phyloP scores from a whole-genome alignment of 2,329 filamentous ascomycete genomes.

The Aspergillus chevalieri region DNA sequence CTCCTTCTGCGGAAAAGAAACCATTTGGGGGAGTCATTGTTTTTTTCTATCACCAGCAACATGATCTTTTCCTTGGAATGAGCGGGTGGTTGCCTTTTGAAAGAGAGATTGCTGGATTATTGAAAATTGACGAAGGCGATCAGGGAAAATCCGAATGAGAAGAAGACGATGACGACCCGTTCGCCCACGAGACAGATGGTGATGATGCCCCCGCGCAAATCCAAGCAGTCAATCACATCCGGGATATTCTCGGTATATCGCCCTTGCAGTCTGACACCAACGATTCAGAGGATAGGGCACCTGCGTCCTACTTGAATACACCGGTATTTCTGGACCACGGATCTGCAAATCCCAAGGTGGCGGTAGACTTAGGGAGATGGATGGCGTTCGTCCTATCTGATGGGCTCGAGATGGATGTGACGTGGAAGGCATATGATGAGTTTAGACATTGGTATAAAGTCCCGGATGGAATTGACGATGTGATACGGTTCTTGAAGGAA shows the following conservation, averaged over 20 bases:
- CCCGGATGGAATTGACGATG: conserved; percentile 45
- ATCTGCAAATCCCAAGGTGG: conserved; percentile 34
- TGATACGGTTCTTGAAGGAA: conserved; percentile 28
- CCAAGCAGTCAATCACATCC: conserved; percentile 24
- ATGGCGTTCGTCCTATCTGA: conserved; percentile 11
- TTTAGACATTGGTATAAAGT: conserved; percentile 47
- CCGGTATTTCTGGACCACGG: conserved; percentile 15
- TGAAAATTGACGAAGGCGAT: conserved; percentile 15
- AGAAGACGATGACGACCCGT: conserved; percentile 19
- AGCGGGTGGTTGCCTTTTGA: conserved; percentile 43
- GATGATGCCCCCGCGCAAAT: conserved; percentile 11
- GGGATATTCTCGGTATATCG: conserved; percentile 27
- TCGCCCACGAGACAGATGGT: conserved; percentile 5
- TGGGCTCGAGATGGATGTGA: conserved; percentile 13
- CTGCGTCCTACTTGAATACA: conserved; percentile 1
- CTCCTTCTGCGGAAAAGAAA: conserved; percentile 1
- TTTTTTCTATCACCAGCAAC: too few relatives aligned
- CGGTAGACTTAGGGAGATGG: conserved; percentile 17
- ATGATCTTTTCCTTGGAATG: too few relatives aligned
- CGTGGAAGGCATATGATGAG: conserved; percentile 36
- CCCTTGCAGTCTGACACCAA: neutral
- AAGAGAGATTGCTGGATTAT: conserved; percentile 3
- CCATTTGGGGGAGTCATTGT: conserved; percentile 40
- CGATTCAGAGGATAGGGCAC: conserved; percentile 1
- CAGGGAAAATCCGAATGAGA: conserved; percentile 3